Base-by-base conservation (phyloP, 2,329 filamentous ascomycete genomes). In the Nectriaceae sp. region DNA sequence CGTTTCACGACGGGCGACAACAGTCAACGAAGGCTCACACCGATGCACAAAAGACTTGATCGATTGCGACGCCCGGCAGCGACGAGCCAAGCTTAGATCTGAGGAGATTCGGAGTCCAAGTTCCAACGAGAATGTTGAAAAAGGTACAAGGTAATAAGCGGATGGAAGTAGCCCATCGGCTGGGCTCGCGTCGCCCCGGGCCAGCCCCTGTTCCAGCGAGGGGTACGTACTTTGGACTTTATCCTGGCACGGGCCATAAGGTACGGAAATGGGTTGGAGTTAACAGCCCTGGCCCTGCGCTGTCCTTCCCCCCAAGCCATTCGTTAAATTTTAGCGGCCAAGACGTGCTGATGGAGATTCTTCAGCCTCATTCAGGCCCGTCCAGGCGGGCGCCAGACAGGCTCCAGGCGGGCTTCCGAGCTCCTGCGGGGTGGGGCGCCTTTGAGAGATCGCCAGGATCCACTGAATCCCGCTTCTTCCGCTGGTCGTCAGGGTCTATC, bases 1-100 rank as follows among this genome's bases (percentile, higher is more conserved):
- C 24, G 43, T 37, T 18, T 22, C 31, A 39, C 21, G 13, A 26
- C 43, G 10, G 42, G 37, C 18, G 39, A 48, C 42, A 42, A 45
- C 37, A 41, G 47, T 40, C 44, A 20, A 38, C 33, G 40, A 43
- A 24, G 44, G 35, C 22, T 21, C 40, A 39, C 35, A 37, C 26
- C 29, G 22, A 42, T 33, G 42, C 47, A 38, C 26, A 40, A 21
- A 31, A 33, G 19, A 21, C 31, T 29, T 29, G 24, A 26, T 49
- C 38, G 33, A 21, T 13, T 16, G 21, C 16, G 42, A 42, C 21
- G 37, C 33, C 16, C 11, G 16, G 33, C 11, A 18, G 6, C 33
- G 16, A 18, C 33, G n/a, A 36, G 33, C 16, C n/a, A 18, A 16
- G n/a, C n/a, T 16, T 11, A n/a, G 16, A 16, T 15, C 16, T n/a